phyloP scores from a whole-genome alignment of 2,329 filamentous ascomycete species.

The Monosporascus ibericus region DNA sequence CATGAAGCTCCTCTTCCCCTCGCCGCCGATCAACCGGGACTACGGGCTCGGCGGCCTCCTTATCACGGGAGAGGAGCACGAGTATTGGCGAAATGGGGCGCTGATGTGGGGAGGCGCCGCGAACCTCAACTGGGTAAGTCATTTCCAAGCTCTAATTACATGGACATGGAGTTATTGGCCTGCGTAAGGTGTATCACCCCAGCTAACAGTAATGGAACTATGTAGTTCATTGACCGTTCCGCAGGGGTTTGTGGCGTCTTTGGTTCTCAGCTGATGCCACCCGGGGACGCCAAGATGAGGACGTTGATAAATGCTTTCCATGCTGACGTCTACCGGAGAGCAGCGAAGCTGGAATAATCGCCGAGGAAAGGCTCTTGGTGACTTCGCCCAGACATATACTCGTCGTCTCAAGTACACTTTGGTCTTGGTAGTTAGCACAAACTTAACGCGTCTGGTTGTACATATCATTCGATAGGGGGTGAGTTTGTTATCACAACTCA shows the following conservation, averaged over 20 bases:
- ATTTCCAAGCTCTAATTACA: background rate
- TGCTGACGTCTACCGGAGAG: slow-evolving; percentile 31
- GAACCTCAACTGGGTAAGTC: slow-evolving; percentile 41
- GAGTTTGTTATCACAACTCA: too few relatives aligned
- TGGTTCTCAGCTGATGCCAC: slow-evolving; percentile 35
- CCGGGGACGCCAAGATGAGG: slow-evolving; percentile 30
- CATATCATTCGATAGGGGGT: too few relatives aligned
- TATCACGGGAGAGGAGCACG: slow-evolving; percentile 30
- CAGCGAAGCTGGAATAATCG: slow-evolving; percentile 1
- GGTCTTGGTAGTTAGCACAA: too few relatives aligned
- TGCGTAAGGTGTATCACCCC: slow-evolving; percentile 5
- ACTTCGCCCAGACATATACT: too few relatives aligned
- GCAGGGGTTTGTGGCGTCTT: slow-evolving; percentile 35
- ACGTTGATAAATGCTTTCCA: slow-evolving; percentile 31
- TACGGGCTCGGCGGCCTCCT: slow-evolving; percentile 37
- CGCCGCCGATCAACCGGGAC: slow-evolving; percentile 29
- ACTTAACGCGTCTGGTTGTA: too few relatives aligned
- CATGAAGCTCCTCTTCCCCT: slow-evolving; percentile 24
- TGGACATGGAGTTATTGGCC: background rate
- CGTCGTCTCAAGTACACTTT: too few relatives aligned
- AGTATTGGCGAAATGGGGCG: slow-evolving; percentile 31
- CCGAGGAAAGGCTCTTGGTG: too few relatives aligned
- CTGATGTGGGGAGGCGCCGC: slow-evolving; percentile 39
- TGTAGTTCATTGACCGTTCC: slow-evolving; percentile 26
- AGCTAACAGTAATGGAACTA: background rate